Conservation (phyloP, 257 asterid species). For the Gentiana straminea region DNA sequence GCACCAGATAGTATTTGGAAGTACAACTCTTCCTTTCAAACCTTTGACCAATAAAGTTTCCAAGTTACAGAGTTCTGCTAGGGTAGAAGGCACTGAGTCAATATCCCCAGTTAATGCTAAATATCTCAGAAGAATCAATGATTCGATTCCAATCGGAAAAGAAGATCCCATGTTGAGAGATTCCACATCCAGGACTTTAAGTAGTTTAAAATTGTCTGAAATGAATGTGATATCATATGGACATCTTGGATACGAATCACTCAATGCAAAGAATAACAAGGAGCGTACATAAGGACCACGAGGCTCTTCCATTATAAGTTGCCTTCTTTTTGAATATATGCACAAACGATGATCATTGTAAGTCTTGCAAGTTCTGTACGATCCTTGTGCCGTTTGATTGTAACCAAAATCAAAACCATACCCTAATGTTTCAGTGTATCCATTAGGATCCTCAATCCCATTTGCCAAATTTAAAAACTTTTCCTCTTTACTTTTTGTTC, state of each 20-base stretch:
- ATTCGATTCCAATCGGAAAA: slow-evolving; percentile 3
- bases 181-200: slow-evolving; percentile 8
- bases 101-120: background rate
- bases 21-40: background rate
- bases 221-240: background rate
- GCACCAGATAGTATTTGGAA: slow-evolving; percentile 1
- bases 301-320: slow-evolving; percentile 3
- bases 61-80: background rate
- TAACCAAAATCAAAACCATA: background rate
- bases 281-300: slow-evolving; percentile 3
- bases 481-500: slow-evolving; percentile 2
- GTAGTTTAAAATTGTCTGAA: background rate
- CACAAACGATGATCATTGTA: background rate
- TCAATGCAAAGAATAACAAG: slow-evolving; percentile 1
- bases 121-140: background rate
- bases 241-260: background rate
- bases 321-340: slow-evolving; percentile 7
- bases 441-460: background rate
- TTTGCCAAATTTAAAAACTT: background rate
- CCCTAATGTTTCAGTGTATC: background rate
- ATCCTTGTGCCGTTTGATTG: too few species aligned
- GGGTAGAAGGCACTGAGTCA: background rate
- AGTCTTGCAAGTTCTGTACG: too few species aligned
- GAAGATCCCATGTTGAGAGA: background rate
- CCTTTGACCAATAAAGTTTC: slow-evolving; percentile 1